Conservation (phyloP, 768 basidiomycete species). For the Trametes coccinea region DNA sequence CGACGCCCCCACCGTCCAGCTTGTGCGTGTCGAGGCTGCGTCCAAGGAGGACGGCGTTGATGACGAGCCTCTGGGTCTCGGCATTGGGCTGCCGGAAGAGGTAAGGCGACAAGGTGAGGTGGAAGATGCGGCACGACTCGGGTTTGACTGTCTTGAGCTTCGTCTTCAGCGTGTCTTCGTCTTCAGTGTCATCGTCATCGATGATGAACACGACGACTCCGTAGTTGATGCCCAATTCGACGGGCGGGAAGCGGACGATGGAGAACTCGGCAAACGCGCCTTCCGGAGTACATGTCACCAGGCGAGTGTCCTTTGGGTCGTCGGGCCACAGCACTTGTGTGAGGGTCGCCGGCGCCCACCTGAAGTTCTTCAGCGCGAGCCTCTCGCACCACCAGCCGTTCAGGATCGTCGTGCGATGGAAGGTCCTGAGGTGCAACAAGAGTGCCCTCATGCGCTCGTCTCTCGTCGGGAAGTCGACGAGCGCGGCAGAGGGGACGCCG, state of each 20-base stretch:
- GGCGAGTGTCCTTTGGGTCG: not conserved
- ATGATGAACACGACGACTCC: not conserved
- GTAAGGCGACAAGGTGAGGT: not conserved
- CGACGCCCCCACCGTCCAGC: not conserved
- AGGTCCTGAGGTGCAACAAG: not conserved
- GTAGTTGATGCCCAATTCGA: not conserved
- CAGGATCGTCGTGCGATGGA: not conserved
- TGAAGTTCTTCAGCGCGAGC: not conserved
- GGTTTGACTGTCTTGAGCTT: not conserved
- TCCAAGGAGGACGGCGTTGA: not conserved
- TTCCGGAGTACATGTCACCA: not conserved
- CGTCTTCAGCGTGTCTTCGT: not conserved
- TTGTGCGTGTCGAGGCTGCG: not conserved
- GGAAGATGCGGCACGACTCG: not conserved
- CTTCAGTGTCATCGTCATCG: not conserved
- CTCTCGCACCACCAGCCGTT: not conserved
- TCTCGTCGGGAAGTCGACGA: not conserved
- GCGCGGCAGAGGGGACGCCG: not conserved
- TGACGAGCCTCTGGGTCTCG: not conserved
- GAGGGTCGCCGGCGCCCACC: not conserved
- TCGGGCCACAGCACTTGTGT: not conserved
- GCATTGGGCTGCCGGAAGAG: not conserved
- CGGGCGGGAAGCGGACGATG: not conserved
- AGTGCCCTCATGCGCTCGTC: slow-evolving; percentile 7
- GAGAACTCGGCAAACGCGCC: not conserved